Conservation (phyloP, 148 eudicot genomes). For the Vaccinium darrowii region DNA sequence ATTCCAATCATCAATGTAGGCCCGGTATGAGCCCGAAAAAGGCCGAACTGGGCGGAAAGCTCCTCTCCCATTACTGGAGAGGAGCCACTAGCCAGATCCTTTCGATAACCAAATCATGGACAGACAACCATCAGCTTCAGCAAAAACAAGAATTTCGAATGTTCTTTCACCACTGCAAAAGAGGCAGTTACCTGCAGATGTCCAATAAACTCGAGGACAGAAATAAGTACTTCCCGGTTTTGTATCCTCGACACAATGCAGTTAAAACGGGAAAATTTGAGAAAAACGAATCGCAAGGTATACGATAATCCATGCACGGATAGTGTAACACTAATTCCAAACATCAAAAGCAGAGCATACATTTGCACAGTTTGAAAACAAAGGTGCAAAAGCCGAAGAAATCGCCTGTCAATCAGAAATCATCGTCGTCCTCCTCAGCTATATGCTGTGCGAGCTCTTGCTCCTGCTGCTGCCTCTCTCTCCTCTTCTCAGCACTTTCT, state of each 20-base stretch:
- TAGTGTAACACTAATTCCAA: not conserved
- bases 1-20: too few relatives aligned
- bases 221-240: not conserved
- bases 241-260: not conserved
- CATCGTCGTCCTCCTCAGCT: slow-evolving; percentile 96
- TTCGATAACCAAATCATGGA: not conserved
- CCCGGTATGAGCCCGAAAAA: too few relatives aligned
- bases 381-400: not conserved
- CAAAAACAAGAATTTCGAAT: not conserved
- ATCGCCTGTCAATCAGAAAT: slow-evolving; percentile 40
- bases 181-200: not conserved
- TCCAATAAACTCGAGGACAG: not conserved
- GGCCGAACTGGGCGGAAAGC: too few relatives aligned
- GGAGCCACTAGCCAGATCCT: too few relatives aligned
- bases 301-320: not conserved
- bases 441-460: slow-evolving; percentile 95
- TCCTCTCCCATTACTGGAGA: too few relatives aligned
- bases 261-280: not conserved
- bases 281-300: not conserved
- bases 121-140: not conserved
- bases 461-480: slow-evolving; percentile 91
- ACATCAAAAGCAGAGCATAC: not conserved
- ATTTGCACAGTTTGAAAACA: not conserved
- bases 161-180: not conserved
- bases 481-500: slow-evolving; percentile 92